Base-by-base conservation (phyloP, 2,329 filamentous ascomycete genomes). In the Aspergillus sp. region DNA sequence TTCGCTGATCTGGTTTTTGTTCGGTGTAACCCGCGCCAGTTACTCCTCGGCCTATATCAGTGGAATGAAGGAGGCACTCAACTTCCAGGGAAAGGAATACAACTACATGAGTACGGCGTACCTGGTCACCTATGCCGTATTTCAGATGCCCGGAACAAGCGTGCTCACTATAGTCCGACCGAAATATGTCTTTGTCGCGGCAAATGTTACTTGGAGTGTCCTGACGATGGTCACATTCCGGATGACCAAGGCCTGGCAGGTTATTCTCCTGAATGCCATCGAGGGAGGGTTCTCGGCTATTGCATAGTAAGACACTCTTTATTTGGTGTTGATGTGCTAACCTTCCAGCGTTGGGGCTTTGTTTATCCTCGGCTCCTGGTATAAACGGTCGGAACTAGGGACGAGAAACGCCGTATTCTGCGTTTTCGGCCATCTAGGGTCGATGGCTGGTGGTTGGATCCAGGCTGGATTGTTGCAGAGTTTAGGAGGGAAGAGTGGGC, bases 1-100 rank as follows among this genome's bases (percentile, higher is more conserved):
- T 60, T 78, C 76, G 0, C 64, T 79, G 12, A 75, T 80, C n/a
- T 80, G 77, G 78, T 80, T 80, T 51, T 66, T 80, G 3, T 80
- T 80, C 55, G 78, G 78, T 27, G 71, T 80, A 49, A 79, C 77
- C 5, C 70, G 77, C 11, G 71, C 77, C 27, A 77, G 73, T 60
- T 80, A 80, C 59, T 73, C 66, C 33, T 77, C 74, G 0, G 75
- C 75, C 3, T 78, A 77, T 61, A 77, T 78, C 55, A 77, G 74
- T 51, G 74, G 75, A 19, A 77, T 77, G 75, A 68, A 70, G 39
- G 73, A 75, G 33, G 75, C 73, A 1, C 57, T 77, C 2, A 53
- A 66, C 6, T 77, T 77, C 48, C 54, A 71, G 40, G 75, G 75
- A 14, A 76, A 75, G 48, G 71, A 77, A 19, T 77, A 69, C 62